phyloP scores from a whole-genome alignment of 2,329 filamentous ascomycete species.

The Clarireedia paspali region DNA sequence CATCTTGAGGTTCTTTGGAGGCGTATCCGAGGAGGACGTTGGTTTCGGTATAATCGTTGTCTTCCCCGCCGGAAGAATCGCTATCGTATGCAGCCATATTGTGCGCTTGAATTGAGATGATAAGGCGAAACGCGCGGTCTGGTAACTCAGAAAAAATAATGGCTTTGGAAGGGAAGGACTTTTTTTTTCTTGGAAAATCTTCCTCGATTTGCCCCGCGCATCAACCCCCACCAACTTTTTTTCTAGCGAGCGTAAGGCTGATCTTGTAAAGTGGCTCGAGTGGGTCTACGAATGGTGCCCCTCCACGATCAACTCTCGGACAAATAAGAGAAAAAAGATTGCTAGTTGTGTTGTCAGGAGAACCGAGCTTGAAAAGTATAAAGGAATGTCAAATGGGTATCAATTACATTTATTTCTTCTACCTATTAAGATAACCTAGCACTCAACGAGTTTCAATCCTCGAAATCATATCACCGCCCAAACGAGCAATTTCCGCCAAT shows the following conservation, averaged over 20 bases:
- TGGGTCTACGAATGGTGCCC: neutral
- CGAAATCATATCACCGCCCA: slow-evolving; percentile 60
- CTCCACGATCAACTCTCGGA: too few relatives aligned
- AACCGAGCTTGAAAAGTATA: neutral
- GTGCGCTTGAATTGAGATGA: neutral
- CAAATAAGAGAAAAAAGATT: too few relatives aligned
- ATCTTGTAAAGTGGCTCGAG: neutral
- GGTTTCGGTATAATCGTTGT: slow-evolving; percentile 67
- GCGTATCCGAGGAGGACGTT: slow-evolving; percentile 88
- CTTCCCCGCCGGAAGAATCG: slow-evolving; percentile 67
- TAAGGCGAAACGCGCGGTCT: neutral
- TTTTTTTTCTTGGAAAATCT: neutral
- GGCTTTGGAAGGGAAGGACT: neutral
- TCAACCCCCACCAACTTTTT: slow-evolving; percentile 6
- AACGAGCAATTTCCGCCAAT: slow-evolving; percentile 62
- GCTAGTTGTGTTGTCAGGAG: too few relatives aligned
- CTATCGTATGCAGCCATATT: slow-evolving; percentile 75
- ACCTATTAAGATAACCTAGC: neutral
- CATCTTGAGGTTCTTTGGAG: slow-evolving; percentile 63
- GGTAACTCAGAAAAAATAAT: neutral
- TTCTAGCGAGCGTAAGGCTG: slow-evolving; percentile 18
- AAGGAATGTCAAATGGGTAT: neutral
- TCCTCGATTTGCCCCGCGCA: slow-evolving; percentile 4
- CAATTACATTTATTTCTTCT: neutral
- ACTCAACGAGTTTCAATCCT: slow-evolving; percentile 44